Percentiles rank a stretch among this genome's conserved stretches.
Conservation (phyloP, 495 filamentous ascomycete species). For the Xylaria nigripes region DNA sequence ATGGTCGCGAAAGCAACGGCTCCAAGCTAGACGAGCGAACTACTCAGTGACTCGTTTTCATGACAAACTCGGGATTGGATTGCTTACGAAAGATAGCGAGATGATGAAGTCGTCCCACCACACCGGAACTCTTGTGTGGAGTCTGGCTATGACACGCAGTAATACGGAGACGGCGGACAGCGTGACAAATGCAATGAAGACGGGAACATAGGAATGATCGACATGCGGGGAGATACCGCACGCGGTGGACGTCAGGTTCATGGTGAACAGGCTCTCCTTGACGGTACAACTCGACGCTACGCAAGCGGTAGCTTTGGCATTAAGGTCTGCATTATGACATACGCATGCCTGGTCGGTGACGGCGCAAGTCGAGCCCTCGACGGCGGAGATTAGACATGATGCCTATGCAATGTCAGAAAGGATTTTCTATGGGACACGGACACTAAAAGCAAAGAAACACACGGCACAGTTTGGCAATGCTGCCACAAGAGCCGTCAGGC, state of each 20-base stretch:
- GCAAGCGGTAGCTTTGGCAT: not conserved
- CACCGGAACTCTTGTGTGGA: not conserved
- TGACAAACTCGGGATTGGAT: not conserved
- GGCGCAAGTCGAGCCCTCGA: not conserved
- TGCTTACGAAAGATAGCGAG: not conserved
- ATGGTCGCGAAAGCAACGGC: not conserved
- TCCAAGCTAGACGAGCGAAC: not conserved
- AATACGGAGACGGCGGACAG: constrained; percentile 1
- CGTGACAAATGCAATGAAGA: constrained; percentile 1
- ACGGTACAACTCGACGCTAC: constrained; percentile 2
- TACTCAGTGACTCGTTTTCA: not conserved
- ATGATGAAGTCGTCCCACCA: constrained; percentile 12
- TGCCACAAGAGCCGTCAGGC: not conserved
- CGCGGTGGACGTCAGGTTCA: constrained; percentile 3
- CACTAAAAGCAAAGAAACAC: not conserved
- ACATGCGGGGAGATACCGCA: constrained; percentile 5
- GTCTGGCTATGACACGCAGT: constrained; percentile 4
- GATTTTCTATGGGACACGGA: not conserved
- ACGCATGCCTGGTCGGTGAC: not conserved
- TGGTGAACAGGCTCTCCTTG: constrained; percentile 2
- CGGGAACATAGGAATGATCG: constrained; percentile 4
- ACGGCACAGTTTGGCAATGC: not conserved
- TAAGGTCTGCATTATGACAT: not conserved
- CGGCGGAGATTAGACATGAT: not conserved
- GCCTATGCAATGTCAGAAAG: not conserved